phyloP scores from a whole-genome alignment of 176 grass and related monocot genomes.

The Aegilops bicornis region DNA sequence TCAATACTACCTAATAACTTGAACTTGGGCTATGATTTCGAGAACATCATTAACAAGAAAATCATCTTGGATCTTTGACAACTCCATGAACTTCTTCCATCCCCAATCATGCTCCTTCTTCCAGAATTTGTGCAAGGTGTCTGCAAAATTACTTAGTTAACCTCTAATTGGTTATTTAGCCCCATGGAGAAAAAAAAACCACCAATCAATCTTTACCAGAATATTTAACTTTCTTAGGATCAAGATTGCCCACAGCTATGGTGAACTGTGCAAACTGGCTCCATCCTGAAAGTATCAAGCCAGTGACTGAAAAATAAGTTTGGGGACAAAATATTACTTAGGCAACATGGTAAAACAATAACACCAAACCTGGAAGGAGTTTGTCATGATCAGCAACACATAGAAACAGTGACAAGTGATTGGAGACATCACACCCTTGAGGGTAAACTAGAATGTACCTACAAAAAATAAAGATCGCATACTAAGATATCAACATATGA shows the following conservation, averaged over 20 bases:
- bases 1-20: conserved; percentile 81
- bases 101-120: conserved; percentile 99
- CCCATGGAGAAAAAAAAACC: conserved; percentile 19
- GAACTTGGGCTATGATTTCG: conserved; percentile 96
- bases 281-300: conserved; percentile 70
- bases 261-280: conserved; percentile 96
- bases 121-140: conserved; percentile 94
- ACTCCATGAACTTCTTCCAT: conserved; percentile 99
- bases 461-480: conserved; percentile 38
- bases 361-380: conserved; percentile 78
- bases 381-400: conserved; percentile 98
- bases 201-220: conserved; percentile 55
- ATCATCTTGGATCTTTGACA: conserved; percentile 91
- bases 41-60: conserved; percentile 87
- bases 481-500: conserved; percentile 1
- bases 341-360: conserved; percentile 21
- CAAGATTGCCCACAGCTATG: conserved; percentile 90
- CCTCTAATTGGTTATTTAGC: conserved; percentile 25
- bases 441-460: conserved; percentile 99
- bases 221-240: conserved; percentile 99
- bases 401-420: conserved; percentile 97
- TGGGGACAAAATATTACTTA: conserved; percentile 22
- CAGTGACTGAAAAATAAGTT: background rate
- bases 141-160: conserved; percentile 63
- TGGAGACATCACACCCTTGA: conserved; percentile 94